These are phyloP conservation scores for Raphanus raphanistrum DNA, from an alignment of 345 rosid genomes.

Conservation along the genomic window DNA sequence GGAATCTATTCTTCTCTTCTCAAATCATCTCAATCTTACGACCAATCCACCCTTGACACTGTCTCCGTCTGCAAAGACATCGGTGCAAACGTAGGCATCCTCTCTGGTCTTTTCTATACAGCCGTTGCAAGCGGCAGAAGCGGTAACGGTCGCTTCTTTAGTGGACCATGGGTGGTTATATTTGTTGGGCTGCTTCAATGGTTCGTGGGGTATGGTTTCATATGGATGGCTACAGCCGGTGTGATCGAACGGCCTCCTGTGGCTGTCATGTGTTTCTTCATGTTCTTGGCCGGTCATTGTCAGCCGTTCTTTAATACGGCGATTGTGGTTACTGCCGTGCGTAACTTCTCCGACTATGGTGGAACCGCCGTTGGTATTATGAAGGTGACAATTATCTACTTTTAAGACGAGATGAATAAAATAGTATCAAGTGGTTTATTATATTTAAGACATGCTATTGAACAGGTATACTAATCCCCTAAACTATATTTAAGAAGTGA, in stretches of 20 bases:
- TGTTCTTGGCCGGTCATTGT: constrained; percentile 70
- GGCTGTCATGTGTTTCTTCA: constrained; percentile 71
- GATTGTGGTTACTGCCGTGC: constrained; percentile 68
- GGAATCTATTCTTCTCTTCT: constrained; percentile 75
- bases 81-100: constrained; percentile 78
- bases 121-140: constrained; percentile 43
- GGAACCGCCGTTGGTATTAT: constrained; percentile 88
- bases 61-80: constrained; percentile 93
- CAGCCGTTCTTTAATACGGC: constrained; percentile 78
- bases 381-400: constrained; percentile 51
- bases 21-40: constrained; percentile 77
- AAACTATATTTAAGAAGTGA: no score
- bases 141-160: constrained; percentile 30
- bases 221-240: constrained; percentile 89
- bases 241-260: constrained; percentile 64
- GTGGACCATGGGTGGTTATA: constrained; percentile 77
- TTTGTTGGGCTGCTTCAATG: constrained; percentile 64
- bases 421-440: background rate
- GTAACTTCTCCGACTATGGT: constrained; percentile 63
- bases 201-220: constrained; percentile 67
- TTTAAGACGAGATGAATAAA: background rate
- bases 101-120: constrained; percentile 81
- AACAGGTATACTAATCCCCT: background rate
- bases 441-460: background rate
- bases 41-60: constrained; percentile 90